Base-by-base conservation (phyloP, 2,329 filamentous ascomycete species). In the Penicillium freii region DNA sequence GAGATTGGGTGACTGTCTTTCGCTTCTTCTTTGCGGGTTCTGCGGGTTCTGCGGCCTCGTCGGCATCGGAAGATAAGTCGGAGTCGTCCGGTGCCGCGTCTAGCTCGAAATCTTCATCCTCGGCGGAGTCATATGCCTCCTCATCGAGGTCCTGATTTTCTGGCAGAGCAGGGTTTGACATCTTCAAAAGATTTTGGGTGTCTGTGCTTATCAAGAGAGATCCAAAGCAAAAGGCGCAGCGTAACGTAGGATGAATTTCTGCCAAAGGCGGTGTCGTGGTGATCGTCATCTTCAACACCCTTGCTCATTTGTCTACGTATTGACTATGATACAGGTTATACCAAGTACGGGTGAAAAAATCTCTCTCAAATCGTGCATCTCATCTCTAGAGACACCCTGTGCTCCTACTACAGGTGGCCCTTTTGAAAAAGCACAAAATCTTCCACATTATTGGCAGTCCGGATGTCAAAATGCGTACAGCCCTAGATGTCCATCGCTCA, bases 1-100 rank as follows among this genome's bases (percentile, higher is more conserved):
- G 61, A 36, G 53, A 56, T 50, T 69, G 69, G 15, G 63, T 66
- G 34, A 56, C 67, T 50, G 44, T 70, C 60, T 68, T 76, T 62
- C 62, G 70, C 58, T 77, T 79, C 57, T 75, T 73, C 56, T 75
- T 78, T 21, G 69, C 70, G 2, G 74, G 69, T 39, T 68, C 68
- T 23, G 66, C 54, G 17, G 73, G 69, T 39, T 68, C 68, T 23
- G 66, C 54, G 17, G 56, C 15, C 29, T 67, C 67, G 2, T 75
- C 74, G 3, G 73, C 73, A 36, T 65, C 65, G 17, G 69, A 71
- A 27, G 69, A 72, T 19, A 69, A 43, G 34, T 71, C 71, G n/a
- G 69, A 73, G 17, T 73, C 71, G n/a, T 71, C 72, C 54, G 67
- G 68, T 13, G 57, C 68, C 8, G 61, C 65, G 39, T 75, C 73